Evolutionary conservation across 2,329 filamentous ascomycete genomes (phyloP).

Genomic region (Esteya vermicola): DNA sequence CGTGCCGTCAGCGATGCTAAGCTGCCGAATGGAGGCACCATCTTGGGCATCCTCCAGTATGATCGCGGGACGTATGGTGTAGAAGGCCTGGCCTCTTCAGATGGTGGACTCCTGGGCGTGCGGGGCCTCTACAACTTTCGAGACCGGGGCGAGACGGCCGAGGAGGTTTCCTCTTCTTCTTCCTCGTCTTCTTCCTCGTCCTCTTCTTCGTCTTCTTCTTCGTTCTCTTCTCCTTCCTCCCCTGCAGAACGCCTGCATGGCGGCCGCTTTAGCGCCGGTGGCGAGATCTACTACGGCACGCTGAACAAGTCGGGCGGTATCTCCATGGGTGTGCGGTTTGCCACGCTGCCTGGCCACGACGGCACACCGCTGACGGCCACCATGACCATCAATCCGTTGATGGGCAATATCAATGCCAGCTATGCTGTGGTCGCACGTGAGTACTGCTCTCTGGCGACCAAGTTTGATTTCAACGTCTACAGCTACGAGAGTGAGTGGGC

Average conservation of each 20-base stretch:
- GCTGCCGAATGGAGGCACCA: conserved; percentile 61
- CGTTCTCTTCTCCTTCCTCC: not conserved
- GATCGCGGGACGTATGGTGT: conserved; percentile 78
- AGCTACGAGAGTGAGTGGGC: conserved; percentile 94
- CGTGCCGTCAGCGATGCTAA: conserved; percentile 61
- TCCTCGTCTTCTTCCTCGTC: no score
- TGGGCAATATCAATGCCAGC: conserved; percentile 81
- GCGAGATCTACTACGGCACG: conserved; percentile 88
- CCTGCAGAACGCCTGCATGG: conserved; percentile 47
- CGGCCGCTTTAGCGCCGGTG: conserved; percentile 69
- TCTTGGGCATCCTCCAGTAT: conserved; percentile 62
- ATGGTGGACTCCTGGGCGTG: conserved; percentile 76
- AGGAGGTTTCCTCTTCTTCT: not conserved
- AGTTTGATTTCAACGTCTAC: conserved; percentile 95
- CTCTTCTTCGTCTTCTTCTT: no score
- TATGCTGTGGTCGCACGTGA: conserved; percentile 83
- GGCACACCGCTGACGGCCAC: conserved; percentile 91
- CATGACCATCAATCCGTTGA: conserved; percentile 81
- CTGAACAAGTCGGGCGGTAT: conserved; percentile 89
- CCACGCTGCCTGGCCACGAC: conserved; percentile 64
- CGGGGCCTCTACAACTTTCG: conserved; percentile 93
- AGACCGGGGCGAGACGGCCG: conserved; percentile 8
- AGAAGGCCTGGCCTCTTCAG: conserved; percentile 84
- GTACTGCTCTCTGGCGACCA: conserved; percentile 72
- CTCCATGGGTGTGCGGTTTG: conserved; percentile 78